phyloP scores from a whole-genome alignment of 306 rosid species.

The Inga leiocalycina region DNA sequence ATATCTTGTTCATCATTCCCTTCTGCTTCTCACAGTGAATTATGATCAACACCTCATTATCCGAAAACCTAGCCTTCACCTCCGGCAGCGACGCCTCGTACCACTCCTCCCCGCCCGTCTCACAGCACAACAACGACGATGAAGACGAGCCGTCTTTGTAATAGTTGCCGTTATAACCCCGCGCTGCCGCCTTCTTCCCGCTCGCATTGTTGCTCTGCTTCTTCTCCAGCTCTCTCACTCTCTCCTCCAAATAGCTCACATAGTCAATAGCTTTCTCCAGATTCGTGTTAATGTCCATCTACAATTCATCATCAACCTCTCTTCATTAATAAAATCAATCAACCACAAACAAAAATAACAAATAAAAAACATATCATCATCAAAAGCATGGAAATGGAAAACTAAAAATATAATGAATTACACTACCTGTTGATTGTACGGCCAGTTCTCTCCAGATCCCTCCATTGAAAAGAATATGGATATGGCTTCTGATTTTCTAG shows the following conservation, averaged over 20 bases:
- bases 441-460: slow-evolving; percentile 4
- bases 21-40: slow-evolving; percentile 43
- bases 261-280: slow-evolving; percentile 37
- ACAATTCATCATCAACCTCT: neutral
- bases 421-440: neutral
- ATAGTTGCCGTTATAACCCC: neutral
- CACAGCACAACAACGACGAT: neutral
- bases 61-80: slow-evolving; percentile 33
- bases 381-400: no score
- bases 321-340: neutral
- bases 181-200: neutral
- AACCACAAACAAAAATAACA: neutral
- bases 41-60: slow-evolving; percentile 31
- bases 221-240: slow-evolving; percentile 44
- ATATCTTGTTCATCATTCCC: slow-evolving; percentile 38
- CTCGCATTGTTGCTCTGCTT: neutral
- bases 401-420: no score
- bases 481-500: neutral
- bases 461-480: neutral
- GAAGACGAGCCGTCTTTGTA: neutral
- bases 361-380: neutral
- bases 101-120: neutral
- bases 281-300: slow-evolving; percentile 34
- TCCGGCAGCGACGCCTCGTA: slow-evolving; percentile 20
- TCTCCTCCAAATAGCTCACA: slow-evolving; percentile 36